Evolutionary conservation across 768 basidiomycete species (phyloP), one percentile per base, ranked within the genome.

Genomic region (Suillus americanus): DNA sequence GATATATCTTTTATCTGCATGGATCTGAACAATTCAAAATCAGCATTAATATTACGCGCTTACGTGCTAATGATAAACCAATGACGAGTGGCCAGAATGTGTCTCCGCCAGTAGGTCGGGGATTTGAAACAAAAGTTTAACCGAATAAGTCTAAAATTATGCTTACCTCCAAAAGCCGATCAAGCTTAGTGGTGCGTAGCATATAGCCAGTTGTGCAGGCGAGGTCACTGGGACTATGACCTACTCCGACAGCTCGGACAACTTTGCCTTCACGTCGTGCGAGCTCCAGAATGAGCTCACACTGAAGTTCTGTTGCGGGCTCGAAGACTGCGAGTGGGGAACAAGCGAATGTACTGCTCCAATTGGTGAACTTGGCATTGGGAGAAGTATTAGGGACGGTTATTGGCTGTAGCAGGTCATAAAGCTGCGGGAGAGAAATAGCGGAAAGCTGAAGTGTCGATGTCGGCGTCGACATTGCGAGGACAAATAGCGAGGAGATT

Each of bases 141-240:
- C 56, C 62, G 61, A 57, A 9, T 40, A 62, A 62, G 71, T 68
- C 68, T 66, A 68, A 66, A 69, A 41, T 57, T 67, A 67, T 65
- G 64, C 90, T 75, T 77, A 96, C 97, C 82, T 92, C 88, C 53
- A 96, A 74, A 40, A 97, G 75, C 48, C 83, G 80, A 75, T 90
- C 83, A 62, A 98, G 77, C 70, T 84, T 86, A 50, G 87, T 87
- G 65, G 92, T 92, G 61, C 90, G 83, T 63, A 99, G 78, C 88
- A 98, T 91, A 79, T 86, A 95, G 13, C 88, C 93, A 60, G 80
- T 84, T 0, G 95, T 97, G 78, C 95, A 98, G 0, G 94, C 92
- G 59, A 99, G 82, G 79, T 99, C 97, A 72, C 89, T 92, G 28
- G 97, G 97, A 64, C 91, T 92, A 78, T 98, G 96, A 2, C 96